Base-by-base conservation (phyloP, 805 yeast species). In the Ogataea ganodermae region DNA sequence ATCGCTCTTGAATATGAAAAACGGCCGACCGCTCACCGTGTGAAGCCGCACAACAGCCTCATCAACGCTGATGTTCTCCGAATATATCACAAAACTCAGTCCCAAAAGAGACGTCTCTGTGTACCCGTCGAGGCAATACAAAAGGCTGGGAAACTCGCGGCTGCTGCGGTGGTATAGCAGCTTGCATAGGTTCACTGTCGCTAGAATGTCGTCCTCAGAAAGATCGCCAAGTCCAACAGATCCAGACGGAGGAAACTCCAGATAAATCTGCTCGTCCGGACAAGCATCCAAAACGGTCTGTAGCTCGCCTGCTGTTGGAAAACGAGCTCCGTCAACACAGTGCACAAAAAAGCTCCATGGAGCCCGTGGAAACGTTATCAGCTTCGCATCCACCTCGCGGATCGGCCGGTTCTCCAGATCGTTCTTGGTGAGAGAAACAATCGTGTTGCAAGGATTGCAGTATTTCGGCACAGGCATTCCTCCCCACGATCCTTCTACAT, bases 51-150 rank as follows among this genome's bases (percentile, higher is more conserved):
- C 59, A 51, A 86, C 72, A 1, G 90, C 91, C 32, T 84, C 83
- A 22, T 85, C 82, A 10, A 88, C 65, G 0, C 78, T 55, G 16
- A 80, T 60, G 32, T 84, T 80, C 45, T 83, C 77, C 1, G 87
- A 64, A 66, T 84, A 92, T 48, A 92, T 85, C 48, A 86, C 55
- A 57, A 79, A 91, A 46, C 90, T 78, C 28, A 89, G 69, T 0
- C 81, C 78, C 32, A 91, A 66, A n/a, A 92, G 73, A 4, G 96
- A 81, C 43, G 91, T 85, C 61, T 90, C 97, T 0, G 97, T 89
- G 65, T 91, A 92, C 0, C 98, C 98, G 67, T 92, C 97, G 1
- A 87, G 79, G 60, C 96, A 89, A 61, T 81, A 84, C 8, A 91
- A 70, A 50, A 91, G 72, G 0, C 81, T 69, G 3, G 80, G 75